phyloP scores from a whole-genome alignment of 805 yeast species.

The Metschnikowia kofuensis region DNA sequence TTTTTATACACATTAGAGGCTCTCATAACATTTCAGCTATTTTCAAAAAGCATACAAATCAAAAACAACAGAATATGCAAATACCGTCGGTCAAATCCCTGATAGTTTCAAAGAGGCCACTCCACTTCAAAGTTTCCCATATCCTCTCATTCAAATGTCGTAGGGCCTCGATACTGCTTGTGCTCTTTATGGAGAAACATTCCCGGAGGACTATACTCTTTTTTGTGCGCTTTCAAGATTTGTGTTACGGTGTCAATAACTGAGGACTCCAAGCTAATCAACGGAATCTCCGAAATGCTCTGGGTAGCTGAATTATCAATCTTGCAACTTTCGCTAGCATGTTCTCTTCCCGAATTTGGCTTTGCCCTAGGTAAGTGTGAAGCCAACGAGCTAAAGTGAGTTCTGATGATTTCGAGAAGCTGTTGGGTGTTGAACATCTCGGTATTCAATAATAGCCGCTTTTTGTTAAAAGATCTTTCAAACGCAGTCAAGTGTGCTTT shows the following conservation, averaged over 20 bases:
- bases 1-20: no score
- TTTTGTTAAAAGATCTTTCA: slow-evolving; percentile 19
- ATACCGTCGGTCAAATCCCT: no score
- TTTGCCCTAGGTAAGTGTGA: slow-evolving; percentile 43
- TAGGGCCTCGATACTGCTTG: not conserved
- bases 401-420: slow-evolving; percentile 30
- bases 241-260: slow-evolving; percentile 43
- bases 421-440: slow-evolving; percentile 26
- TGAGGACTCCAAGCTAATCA: slow-evolving; percentile 34
- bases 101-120: no score
- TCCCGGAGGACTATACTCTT: not conserved
- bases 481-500: slow-evolving; percentile 10
- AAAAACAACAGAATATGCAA: not conserved
- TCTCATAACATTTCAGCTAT: no score
- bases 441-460: slow-evolving; percentile 30
- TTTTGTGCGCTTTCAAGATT: slow-evolving; percentile 18
- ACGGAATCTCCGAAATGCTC: slow-evolving; percentile 12
- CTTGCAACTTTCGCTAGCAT: slow-evolving; percentile 3
- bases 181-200: not conserved
- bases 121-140: no score
- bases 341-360: slow-evolving; percentile 17
- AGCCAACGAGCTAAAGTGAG: slow-evolving; percentile 39
- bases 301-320: slow-evolving; percentile 13
- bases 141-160: not conserved
- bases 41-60: not conserved